A percentile compares a stretch with the other conserved stretches of the same genome.
Evolutionary conservation across 352 stramenopile genomes (phyloP).

Genomic region (Phytopythium kandeliae): DNA sequence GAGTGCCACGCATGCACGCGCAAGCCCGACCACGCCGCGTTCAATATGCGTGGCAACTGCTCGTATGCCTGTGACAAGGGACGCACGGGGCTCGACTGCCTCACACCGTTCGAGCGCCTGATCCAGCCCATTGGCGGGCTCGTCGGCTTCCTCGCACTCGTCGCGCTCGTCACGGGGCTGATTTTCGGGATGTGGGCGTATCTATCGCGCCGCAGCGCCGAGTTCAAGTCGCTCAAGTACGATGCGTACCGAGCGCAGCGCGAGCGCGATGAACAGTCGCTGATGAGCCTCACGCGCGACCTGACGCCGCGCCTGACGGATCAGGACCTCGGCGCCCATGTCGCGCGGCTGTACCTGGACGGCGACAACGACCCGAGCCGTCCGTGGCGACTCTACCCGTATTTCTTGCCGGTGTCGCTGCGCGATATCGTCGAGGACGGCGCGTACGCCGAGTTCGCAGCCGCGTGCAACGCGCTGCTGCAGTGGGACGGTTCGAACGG

Average conservation of each 20-base stretch:
- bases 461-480: conserved; percentile 64
- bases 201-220: conserved; percentile 52
- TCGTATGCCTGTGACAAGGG: conserved; percentile 80
- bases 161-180: conserved; percentile 39
- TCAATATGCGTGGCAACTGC: conserved; percentile 76
- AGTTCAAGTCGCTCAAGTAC: conserved; percentile 44
- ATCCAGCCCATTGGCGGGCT: conserved; percentile 75
- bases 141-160: conserved; percentile 66
- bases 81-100: conserved; percentile 66
- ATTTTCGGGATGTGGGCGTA: conserved; percentile 69
- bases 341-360: conserved; percentile 67
- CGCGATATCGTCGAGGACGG: conserved; percentile 76
- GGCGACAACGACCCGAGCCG: conserved; percentile 68
- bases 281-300: conserved; percentile 64
- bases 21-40: conserved; percentile 66
- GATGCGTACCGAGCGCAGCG: conserved; percentile 71
- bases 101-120: conserved; percentile 80
- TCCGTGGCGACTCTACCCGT: conserved; percentile 58
- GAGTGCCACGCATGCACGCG: conserved; percentile 41
- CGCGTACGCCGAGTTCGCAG: conserved; percentile 63
- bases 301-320: conserved; percentile 70
- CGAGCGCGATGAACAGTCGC: conserved; percentile 62
- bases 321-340: conserved; percentile 65
- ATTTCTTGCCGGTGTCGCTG: conserved; percentile 45
- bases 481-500: conserved; percentile 37